These are phyloP conservation scores for Monosporozyma unispora DNA, from an alignment of 805 yeast genomes.

Conservation along the genomic window DNA sequence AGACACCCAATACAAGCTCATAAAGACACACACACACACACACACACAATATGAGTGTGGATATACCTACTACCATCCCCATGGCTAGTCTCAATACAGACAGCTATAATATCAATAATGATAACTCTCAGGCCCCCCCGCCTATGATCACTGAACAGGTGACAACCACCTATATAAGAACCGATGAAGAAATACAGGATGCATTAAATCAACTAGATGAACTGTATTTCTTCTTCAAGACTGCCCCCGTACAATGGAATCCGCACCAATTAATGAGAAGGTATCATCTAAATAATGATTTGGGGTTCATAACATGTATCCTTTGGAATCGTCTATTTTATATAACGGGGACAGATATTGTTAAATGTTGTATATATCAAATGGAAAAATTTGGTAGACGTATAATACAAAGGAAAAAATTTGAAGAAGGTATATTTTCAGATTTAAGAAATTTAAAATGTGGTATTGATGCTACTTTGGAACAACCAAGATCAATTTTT, in stretches of 20 bases:
- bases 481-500: conserved; percentile 78
- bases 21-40: no score
- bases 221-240: conserved; percentile 74
- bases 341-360: conserved; percentile 93
- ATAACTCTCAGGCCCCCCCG: not conserved
- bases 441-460: conserved; percentile 81
- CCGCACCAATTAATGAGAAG: conserved; percentile 79
- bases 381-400: conserved; percentile 85
- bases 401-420: conserved; percentile 79
- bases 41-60: not conserved
- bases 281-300: conserved; percentile 77
- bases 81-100: not conserved
- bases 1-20: no score
- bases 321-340: conserved; percentile 85
- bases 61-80: not conserved
- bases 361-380: conserved; percentile 79
- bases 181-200: not conserved
- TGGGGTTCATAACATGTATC: conserved; percentile 87
- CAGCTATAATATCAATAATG: not conserved
- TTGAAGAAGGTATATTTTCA: conserved; percentile 92
- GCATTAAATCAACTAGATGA: conserved; percentile 43
- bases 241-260: conserved; percentile 94
- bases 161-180: not conserved
- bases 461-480: conserved; percentile 80
- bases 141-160: no score